Evolutionary conservation across 2,329 filamentous ascomycete genomes (phyloP).

Genomic region (Aspergillus ibericus): DNA sequence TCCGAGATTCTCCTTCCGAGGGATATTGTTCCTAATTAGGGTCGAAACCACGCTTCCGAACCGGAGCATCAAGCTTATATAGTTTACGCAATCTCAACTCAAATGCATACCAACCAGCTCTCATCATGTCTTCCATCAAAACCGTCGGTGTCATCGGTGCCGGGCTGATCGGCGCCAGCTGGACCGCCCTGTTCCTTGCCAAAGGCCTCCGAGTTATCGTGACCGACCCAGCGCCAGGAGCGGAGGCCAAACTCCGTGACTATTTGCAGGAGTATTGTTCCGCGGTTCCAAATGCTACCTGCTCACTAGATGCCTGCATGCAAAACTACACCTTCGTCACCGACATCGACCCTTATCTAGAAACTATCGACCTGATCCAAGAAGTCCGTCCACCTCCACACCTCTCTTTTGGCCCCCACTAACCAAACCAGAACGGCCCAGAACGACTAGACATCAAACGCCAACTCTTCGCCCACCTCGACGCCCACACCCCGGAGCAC

Average conservation of each 20-base stretch:
- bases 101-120: too few species aligned
- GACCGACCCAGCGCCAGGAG: slow-evolving; percentile 42
- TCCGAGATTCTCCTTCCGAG: neutral
- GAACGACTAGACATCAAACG: slow-evolving; percentile 17
- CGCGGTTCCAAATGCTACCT: neutral
- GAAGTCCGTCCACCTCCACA: neutral
- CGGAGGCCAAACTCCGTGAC: slow-evolving; percentile 30
- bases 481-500: slow-evolving; percentile 15
- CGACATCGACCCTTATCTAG: neutral
- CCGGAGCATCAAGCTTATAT: too few species aligned
- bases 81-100: too few species aligned
- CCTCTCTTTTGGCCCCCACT: neutral
- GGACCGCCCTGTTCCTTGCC: slow-evolving; percentile 44
- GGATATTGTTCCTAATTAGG: neutral
- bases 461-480: slow-evolving; percentile 16
- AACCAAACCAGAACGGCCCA: neutral
- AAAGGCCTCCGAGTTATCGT: slow-evolving; percentile 42
- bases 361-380: neutral
- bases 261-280: slow-evolving; percentile 18
- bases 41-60: too few species aligned
- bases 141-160: slow-evolving; percentile 35
- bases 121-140: slow-evolving; percentile 25
- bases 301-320: neutral
- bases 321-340: neutral
- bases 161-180: slow-evolving; percentile 44